Base-by-base conservation (phyloP, 2,329 filamentous ascomycete species). In the Penicillium sp. region DNA sequence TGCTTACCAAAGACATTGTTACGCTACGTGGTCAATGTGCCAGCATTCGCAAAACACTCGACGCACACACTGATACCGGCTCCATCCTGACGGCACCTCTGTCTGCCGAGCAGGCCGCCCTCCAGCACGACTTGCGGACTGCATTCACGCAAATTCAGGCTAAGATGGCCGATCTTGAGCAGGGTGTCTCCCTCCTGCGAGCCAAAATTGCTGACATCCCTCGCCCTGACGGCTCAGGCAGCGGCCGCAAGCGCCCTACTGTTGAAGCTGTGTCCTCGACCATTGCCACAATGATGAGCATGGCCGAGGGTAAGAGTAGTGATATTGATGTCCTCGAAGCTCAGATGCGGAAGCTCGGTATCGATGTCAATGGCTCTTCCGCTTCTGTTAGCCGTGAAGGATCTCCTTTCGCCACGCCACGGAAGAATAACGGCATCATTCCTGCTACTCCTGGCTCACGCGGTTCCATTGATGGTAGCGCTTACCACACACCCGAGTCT, bases 231-330 rank as follows among this genome's bases (percentile, higher is more conserved):
- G 81, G 79, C 16, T 76, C 76, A 45, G 65, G 39, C 59, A 55
- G 13, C 13, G 12, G 51, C 49, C 56, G 54, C 39, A 63, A 80
- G 46, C 82, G 86, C 4, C 94, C 94, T 0, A 96, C 92, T 0
- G 89, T 96, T 9, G 94, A 96, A 63, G 90, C 90, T 0, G 89
- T 99, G 18, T 87, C 92, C 61, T 89, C 89, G 54, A 99, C 94
- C 1, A 95, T 99, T 60, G 79, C 80, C 52, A 96, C 94, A 67
- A 92, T 99, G 88, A 96, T 92, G 31, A 83, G 79, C 54, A 93
- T 96, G 87, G 89, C 89, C 0, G 90, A 97, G 77, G 90, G 90
- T 74, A 89, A 90, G 68, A 94, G 89, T 67, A 89, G 87, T 52
- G 93, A 97, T 64, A 85, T 99, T 47, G 90, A 96, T 69, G 84